Base-by-base conservation (phyloP, 139 green algal species). In the Prasinococcaceae sp. region DNA sequence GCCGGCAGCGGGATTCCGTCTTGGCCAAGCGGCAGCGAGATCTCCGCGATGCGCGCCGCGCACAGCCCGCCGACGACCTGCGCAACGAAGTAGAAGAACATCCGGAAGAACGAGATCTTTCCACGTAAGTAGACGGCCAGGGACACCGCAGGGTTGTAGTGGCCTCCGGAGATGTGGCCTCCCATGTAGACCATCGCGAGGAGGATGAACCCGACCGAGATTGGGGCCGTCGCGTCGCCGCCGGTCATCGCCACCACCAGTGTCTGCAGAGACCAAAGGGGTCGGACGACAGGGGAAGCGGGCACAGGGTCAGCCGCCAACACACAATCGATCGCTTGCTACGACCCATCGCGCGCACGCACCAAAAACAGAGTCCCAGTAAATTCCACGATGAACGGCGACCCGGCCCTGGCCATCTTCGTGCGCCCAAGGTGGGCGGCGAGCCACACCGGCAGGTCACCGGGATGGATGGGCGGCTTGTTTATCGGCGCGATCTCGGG, bases 141-240 rank as follows among this genome's bases (percentile, higher is more conserved):
- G 42, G 12, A 28, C 10, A 49, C 42, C n/a, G 42, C 42, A 10
- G 42, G 42, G 42, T 49, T 49, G 42, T 49, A 25, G 42, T 49
- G 12, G 42, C 16, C 42, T 14, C 42, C 42, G 42, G 16, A 28
- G 12, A 49, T 17, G 42, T 49, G 42, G n/a, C 42, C 42, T 23
- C 42, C 42, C 42, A 49, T 49, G 20, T 30, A 49, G 42, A 49
- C 22, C 33, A 41, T 41, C 33, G 33, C 33, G 12, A 14, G 12
- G 33, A 41, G 33, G 12, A 41, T 41, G 33, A 41, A 14, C 14
- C 33, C 33, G 33, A 41, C 14, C 33, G 33, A 12, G 33, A 41
- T 41, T 12, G 33, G 33, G 12, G 33, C 33, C 33, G 33, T 41
- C 33, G 12, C 33, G 33, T 41, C 33, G 14, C 33, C 12, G 33